These are phyloP conservation scores for Coemansia sp. DNA, from an alignment of 371 early-diverging fungal species.

Conservation along the genomic window DNA sequence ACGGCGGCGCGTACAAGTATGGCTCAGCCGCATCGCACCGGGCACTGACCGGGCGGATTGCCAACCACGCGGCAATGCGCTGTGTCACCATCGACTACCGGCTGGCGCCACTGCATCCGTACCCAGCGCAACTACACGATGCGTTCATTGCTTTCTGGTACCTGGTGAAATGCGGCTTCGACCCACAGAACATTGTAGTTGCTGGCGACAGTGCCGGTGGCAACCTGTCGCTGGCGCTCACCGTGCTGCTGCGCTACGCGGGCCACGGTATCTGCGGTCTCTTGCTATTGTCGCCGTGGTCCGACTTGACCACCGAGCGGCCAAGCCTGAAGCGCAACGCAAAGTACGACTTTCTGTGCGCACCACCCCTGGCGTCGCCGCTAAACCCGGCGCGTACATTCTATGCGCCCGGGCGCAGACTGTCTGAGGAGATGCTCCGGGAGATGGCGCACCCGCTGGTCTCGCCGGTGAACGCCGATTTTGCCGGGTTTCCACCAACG, in stretches of 20 bases:
- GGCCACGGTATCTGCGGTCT: constrained; percentile 52
- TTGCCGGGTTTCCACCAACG: constrained; percentile 55
- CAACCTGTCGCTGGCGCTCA: constrained; percentile 42
- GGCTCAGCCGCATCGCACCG: constrained; percentile 57
- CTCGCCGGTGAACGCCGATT: constrained; percentile 53
- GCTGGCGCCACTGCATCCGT: constrained; percentile 76
- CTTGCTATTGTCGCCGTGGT: constrained; percentile 59
- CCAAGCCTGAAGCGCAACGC: constrained; percentile 27
- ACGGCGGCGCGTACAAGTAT: constrained; percentile 72
- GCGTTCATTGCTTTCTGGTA: constrained; percentile 70
- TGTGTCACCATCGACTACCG: constrained; percentile 68
- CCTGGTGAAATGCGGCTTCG: constrained; percentile 64
- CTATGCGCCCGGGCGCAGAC: constrained; percentile 36
- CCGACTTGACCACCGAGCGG: constrained; percentile 35
- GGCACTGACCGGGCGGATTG: constrained; percentile 49
- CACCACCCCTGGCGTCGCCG: constrained; percentile 21
- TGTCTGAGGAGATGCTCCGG: constrained; percentile 17
- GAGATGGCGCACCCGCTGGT: constrained; percentile 44
- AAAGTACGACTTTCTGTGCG: constrained; percentile 26
- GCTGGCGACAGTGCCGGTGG: constrained; percentile 87
- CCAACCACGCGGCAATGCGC: constrained; percentile 28
- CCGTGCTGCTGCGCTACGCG: constrained; percentile 45
- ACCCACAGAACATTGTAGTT: constrained; percentile 67
- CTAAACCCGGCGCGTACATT: constrained; percentile 28
- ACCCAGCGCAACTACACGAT: constrained; percentile 81